phyloP scores from a whole-genome alignment of 2,329 filamentous ascomycete species.

The Colletotrichum falcatum region DNA sequence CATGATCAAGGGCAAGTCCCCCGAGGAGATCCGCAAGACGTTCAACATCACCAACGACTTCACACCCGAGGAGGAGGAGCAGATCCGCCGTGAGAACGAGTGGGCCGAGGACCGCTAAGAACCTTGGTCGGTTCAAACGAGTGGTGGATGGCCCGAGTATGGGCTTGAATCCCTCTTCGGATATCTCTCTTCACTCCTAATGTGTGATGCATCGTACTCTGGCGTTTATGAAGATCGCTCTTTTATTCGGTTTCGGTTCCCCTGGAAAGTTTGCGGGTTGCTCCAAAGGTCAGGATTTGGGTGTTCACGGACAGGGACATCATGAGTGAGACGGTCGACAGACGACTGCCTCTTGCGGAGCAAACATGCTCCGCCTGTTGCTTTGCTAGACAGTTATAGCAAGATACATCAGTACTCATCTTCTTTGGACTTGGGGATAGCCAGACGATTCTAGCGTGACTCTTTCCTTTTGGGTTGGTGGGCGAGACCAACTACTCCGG shows the following conservation, averaged over 20 bases:
- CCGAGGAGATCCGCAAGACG: constrained; percentile 98
- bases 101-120: constrained; percentile 85
- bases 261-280: constrained; percentile 31
- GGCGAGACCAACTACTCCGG: neutral
- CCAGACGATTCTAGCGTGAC: neutral
- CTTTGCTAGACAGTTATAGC: constrained; percentile 23
- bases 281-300: constrained; percentile 24
- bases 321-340: constrained; percentile 2
- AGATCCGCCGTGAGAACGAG: constrained; percentile 92
- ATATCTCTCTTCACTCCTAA: constrained; percentile 21
- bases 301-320: constrained; percentile 12
- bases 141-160: constrained; percentile 13
- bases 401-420: constrained; percentile 5
- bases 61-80: constrained; percentile 98
- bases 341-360: neutral
- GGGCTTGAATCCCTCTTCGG: neutral
- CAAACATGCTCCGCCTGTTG: neutral
- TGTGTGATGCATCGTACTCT: constrained; percentile 38
- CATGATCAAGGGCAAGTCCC: constrained; percentile 99
- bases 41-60: constrained; percentile 99
- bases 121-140: neutral
- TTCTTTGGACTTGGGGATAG: neutral
- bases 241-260: constrained; percentile 23
- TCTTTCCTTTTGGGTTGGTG: neutral
- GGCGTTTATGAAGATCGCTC: constrained; percentile 31